phyloP scores from a whole-genome alignment of 2,329 filamentous ascomycete species.

The Ceratocystis lukuohia region DNA sequence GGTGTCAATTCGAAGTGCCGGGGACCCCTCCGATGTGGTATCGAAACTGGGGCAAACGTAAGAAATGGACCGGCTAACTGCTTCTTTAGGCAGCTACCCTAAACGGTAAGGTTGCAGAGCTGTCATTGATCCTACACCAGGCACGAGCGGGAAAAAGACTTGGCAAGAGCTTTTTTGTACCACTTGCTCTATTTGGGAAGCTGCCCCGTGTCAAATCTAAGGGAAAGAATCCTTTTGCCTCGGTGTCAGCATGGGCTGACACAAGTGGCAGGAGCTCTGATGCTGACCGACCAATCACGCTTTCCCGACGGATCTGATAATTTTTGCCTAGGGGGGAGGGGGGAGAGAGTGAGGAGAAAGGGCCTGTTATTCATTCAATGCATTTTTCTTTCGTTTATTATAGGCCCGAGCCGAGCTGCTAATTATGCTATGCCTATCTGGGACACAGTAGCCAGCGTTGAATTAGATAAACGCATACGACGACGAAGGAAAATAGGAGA shows the following conservation, averaged over 20 bases:
- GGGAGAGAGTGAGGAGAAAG: neutral
- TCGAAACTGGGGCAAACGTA: neutral
- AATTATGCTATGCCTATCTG: too few species aligned
- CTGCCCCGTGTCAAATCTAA: neutral
- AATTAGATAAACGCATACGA: too few species aligned
- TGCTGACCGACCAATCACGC: neutral
- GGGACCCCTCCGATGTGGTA: slow-evolving; percentile 3
- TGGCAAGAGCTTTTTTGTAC: neutral
- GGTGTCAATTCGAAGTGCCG: neutral
- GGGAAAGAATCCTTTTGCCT: neutral
- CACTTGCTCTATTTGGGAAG: neutral
- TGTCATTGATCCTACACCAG: slow-evolving; percentile 3
- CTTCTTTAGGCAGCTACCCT: neutral
- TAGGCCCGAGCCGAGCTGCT: neutral
- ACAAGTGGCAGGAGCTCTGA: neutral
- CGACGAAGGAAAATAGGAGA: too few species aligned
- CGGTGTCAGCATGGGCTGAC: neutral
- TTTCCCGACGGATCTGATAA: neutral
- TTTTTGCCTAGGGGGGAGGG: neutral
- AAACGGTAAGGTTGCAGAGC: neutral
- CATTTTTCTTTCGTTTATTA: neutral
- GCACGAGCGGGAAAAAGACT: neutral
- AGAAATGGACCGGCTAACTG: neutral
- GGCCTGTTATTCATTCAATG: neutral
- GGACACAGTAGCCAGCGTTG: too few species aligned